A percentile compares a stretch with the other conserved stretches of the same genome.
These are phyloP conservation scores for Senna tora DNA, from an alignment of 306 rosid genomes.

Conservation along the genomic window DNA sequence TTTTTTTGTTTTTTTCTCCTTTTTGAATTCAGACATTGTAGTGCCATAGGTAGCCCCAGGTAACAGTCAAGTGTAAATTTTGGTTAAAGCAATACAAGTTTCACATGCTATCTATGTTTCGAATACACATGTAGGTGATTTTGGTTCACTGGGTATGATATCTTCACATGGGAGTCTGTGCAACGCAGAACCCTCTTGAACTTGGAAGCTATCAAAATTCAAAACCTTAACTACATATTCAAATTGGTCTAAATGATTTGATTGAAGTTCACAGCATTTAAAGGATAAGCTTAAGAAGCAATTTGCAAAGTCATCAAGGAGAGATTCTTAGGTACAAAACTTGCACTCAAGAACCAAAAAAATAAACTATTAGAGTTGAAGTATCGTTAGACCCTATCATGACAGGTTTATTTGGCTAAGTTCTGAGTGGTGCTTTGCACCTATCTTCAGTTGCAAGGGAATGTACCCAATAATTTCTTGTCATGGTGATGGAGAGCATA, in stretches of 20 bases:
- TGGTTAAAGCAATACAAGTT: slow-evolving; percentile 44
- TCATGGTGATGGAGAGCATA: no score
- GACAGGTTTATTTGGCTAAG: no score
- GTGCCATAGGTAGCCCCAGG: slow-evolving; percentile 56
- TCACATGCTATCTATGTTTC: slow-evolving; percentile 17
- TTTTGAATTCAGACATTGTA: slow-evolving; percentile 37
- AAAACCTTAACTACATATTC: not conserved
- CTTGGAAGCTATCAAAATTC: not conserved
- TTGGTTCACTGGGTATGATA: slow-evolving; percentile 12
- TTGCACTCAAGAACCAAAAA: no score
- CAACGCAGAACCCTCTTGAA: not conserved
- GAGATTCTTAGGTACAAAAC: no score
- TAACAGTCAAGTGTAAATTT: slow-evolving; percentile 52
- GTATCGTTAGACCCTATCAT: no score
- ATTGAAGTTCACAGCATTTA: slow-evolving; percentile 10
- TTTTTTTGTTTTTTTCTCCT: slow-evolving; percentile 40
- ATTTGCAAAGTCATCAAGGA: no score
- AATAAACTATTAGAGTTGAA: no score
- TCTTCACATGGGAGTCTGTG: slow-evolving; percentile 11
- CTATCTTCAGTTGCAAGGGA: no score
- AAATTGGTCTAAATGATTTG: slow-evolving; percentile 23
- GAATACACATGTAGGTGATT: not conserved
- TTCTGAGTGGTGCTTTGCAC: no score
- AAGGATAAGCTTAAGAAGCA: no score
- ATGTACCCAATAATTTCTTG: no score